Evolutionary conservation across 768 basidiomycete species (phyloP), one percentile per base, ranked within the genome.

Genomic region (Russula lepida): DNA sequence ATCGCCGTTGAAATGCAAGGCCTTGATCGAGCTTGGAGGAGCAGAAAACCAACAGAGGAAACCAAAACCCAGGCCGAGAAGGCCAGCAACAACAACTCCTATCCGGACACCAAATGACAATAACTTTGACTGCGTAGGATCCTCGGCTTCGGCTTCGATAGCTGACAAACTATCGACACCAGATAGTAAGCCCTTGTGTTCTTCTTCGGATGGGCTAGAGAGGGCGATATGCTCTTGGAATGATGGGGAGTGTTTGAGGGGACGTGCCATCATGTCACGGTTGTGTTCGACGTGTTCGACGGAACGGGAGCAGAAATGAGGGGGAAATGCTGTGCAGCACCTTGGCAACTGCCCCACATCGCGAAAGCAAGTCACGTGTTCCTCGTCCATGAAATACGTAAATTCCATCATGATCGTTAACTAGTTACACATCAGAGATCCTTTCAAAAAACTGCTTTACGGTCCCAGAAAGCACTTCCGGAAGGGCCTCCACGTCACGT

Each of bases 381-480:
- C 21, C 19, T 9, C 4, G 41, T 15, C 13, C 11, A 23, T 44
- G 21, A 19, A 21, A 44, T 35, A 35, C 35, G 35, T 35, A 35
- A 12, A 1, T 12, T 35, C 1, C 32, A 4, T n/a, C n/a, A n/a
- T n/a, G n/a, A n/a, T n/a, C n/a, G n/a, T n/a, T 1, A 15, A 37
- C 5, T 37, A 47, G 6, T 85, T 62, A 62, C 21, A 52, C 81
- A 66, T 89, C 90, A 9, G 88, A 86, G 56, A 91, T 81, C 58
- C 86, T 80, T 71, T 92, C 89, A 66, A 93, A 92, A 71, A 93
- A 99, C 72, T 98, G 94, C 69, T 89, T 88, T 62, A 99, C 74
- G 2, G 92, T 97, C 50, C 85, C 84, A 23, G 89, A 81, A 66
- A 99, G 75, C 13, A 97, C 91, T 58, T 94, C 89, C 3, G 97